Evolutionary conservation across 129 eudicot genomes (phyloP).

Genomic region (Flaveria robusta): DNA sequence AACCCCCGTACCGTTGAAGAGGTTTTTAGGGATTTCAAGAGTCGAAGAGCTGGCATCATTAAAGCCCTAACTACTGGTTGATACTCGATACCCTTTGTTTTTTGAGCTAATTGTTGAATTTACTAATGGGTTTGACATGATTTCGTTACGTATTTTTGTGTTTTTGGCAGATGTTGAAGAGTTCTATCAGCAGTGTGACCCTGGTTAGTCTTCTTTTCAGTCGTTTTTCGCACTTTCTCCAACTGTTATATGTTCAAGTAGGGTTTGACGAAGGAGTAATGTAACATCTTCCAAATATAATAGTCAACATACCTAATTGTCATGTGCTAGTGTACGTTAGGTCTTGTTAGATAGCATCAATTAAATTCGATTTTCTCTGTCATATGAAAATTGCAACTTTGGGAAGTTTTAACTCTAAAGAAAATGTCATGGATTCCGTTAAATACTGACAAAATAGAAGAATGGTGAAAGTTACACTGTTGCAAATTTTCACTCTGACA

Average conservation of each 20-base stretch:
- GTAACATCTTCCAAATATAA: not conserved
- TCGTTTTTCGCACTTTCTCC: not conserved
- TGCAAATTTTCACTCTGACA: not conserved
- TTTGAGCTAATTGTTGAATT: not conserved
- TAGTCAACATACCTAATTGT: not conserved
- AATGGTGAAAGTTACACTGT: not conserved
- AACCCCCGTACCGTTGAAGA: conserved; percentile 78
- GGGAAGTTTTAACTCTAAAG: conserved; percentile 7
- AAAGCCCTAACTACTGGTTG: conserved; percentile 76
- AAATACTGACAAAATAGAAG: not conserved
- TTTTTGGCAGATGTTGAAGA: conserved; percentile 56
- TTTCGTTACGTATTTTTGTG: conserved; percentile 15
- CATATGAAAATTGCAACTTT: not conserved
- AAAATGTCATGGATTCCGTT: not conserved
- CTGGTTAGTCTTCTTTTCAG: conserved; percentile 40
- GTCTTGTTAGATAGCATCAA: not conserved
- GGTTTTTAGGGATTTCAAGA: conserved; percentile 71
- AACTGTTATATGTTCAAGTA: conserved; percentile 9
- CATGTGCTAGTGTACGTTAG: not conserved
- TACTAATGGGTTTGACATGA: not conserved
- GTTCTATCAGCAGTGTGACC: conserved; percentile 69
- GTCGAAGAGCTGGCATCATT: conserved; percentile 70
- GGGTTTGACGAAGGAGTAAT: conserved; percentile 15
- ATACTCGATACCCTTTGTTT: conserved; percentile 1
- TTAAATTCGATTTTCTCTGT: not conserved